Evolutionary conservation across 345 rosid genomes (phyloP).

Genomic region (Linum trigynum): DNA sequence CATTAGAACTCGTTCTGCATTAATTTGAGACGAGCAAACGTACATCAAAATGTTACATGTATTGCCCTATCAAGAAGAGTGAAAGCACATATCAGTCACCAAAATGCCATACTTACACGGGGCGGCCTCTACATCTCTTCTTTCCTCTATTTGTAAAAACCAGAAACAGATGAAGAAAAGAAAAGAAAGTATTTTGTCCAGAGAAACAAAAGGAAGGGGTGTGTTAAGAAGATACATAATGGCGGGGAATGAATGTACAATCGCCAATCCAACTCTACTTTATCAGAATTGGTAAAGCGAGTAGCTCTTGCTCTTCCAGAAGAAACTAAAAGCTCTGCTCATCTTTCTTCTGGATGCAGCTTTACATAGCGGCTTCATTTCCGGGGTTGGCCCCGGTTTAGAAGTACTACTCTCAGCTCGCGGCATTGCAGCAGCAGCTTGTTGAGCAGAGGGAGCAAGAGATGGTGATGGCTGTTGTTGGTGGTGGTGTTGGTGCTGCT

Average conservation of each 20-base stretch:
- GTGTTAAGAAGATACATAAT: conserved; percentile 27
- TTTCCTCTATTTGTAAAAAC: conserved; percentile 24
- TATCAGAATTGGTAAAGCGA: conserved; percentile 41
- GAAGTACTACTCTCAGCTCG: conserved; percentile 28
- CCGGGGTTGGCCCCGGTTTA: conserved; percentile 24
- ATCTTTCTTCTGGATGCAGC: conserved; percentile 59
- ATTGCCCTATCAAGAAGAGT: conserved; percentile 15
- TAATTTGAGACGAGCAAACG: background rate
- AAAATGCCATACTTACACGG: conserved; percentile 31
- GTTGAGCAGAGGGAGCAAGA: conserved; percentile 16
- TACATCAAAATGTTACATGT: conserved; percentile 7
- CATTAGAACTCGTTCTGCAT: background rate
- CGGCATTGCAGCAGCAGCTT: background rate
- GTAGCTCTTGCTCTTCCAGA: conserved; percentile 91
- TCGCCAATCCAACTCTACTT: conserved; percentile 9
- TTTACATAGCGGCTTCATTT: conserved; percentile 50
- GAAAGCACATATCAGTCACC: background rate
- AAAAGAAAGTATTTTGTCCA: conserved; percentile 14
- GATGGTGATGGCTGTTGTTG: conserved; percentile 15
- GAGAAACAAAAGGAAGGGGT: conserved; percentile 14
- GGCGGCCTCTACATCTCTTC: conserved; percentile 50
- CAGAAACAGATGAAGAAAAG: conserved; percentile 11
- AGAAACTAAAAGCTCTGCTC: conserved; percentile 58
- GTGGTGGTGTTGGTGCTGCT: background rate
- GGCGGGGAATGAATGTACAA: conserved; percentile 32